These are phyloP conservation scores for Tolypocladium tundrense DNA, from an alignment of 2,329 filamentous ascomycete genomes.

Conservation along the genomic window DNA sequence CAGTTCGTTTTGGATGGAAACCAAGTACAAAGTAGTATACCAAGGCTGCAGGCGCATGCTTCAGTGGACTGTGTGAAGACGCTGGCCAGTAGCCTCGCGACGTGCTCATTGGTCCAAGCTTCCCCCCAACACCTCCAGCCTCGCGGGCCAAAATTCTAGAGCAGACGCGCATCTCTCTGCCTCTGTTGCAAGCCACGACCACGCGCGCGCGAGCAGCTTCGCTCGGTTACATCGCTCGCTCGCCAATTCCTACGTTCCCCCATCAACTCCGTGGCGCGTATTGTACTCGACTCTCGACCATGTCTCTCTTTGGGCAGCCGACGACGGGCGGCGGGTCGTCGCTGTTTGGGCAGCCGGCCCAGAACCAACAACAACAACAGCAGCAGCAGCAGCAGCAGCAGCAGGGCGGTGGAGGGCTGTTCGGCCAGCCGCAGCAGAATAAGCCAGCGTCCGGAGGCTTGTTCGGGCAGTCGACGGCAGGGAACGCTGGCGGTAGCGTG, in stretches of 20 bases:
- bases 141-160: slow-evolving; percentile 22
- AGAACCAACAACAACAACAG: slow-evolving; percentile 7
- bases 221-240: slow-evolving; percentile 1
- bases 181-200: neutral
- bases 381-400: slow-evolving; percentile 10
- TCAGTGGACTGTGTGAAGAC: neutral
- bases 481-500: slow-evolving; percentile 6
- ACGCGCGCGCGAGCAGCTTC: slow-evolving; percentile 7
- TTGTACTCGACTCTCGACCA: slow-evolving; percentile 6
- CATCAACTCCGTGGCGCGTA: neutral
- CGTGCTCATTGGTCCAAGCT: slow-evolving; percentile 24
- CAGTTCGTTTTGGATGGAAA: neutral
- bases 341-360: slow-evolving; percentile 9
- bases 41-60: neutral
- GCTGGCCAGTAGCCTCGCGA: neutral
- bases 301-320: slow-evolving; percentile 25
- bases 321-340: slow-evolving; percentile 11
- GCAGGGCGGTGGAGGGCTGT: slow-evolving; percentile 18
- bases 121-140: slow-evolving; percentile 14
- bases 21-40: no score
- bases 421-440: slow-evolving; percentile 16
- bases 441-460: slow-evolving; percentile 4
- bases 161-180: slow-evolving; percentile 9
- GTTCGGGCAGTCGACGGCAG: slow-evolving; percentile 6
- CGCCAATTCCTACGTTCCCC: neutral